Percentiles rank a stretch among this genome's conserved stretches.
Evolutionary conservation across 805 yeast genomes (phyloP).

Genomic region (Candida adriatica): DNA sequence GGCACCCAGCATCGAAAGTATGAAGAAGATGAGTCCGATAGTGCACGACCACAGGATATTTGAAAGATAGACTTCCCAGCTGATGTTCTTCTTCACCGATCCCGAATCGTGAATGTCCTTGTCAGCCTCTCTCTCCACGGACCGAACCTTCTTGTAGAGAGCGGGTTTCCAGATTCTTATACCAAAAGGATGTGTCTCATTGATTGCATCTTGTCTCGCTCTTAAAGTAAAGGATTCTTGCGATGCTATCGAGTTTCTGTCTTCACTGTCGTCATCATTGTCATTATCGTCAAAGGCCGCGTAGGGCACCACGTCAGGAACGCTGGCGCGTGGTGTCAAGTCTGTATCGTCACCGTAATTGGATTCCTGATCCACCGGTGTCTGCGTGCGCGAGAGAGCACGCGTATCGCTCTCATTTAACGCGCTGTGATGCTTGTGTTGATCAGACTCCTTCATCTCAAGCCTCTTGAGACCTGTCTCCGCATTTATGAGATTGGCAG

Average conservation of each 20-base stretch:
- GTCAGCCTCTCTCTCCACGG: conserved; percentile 87
- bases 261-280: conserved; percentile 26
- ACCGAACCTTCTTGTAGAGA: conserved; percentile 82
- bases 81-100: conserved; percentile 33
- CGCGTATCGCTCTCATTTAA: not conserved
- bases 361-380: conserved; percentile 5
- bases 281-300: conserved; percentile 35
- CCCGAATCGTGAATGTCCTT: conserved; percentile 84
- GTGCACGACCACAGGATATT: conserved; percentile 70
- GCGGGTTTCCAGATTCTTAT: conserved; percentile 99
- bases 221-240: conserved; percentile 80
- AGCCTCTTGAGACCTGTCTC: conserved; percentile 19
- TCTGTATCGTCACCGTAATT: conserved; percentile 4
- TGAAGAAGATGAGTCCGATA: conserved; percentile 57
- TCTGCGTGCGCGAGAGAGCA: conserved; percentile 2
- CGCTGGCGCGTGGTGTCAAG: conserved; percentile 1
- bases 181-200: conserved; percentile 96
- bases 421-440: conserved; percentile 12
- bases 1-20: conserved; percentile 43
- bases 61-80: conserved; percentile 56
- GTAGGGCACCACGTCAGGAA: conserved; percentile 32
- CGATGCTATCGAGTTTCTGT: conserved; percentile 40
- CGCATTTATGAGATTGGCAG: conserved; percentile 19
- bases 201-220: conserved; percentile 94
- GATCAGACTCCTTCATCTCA: conserved; percentile 21